These are phyloP conservation scores for Colletotrichum lupini DNA, from an alignment of 2,329 filamentous ascomycete species.

Conservation along the genomic window DNA sequence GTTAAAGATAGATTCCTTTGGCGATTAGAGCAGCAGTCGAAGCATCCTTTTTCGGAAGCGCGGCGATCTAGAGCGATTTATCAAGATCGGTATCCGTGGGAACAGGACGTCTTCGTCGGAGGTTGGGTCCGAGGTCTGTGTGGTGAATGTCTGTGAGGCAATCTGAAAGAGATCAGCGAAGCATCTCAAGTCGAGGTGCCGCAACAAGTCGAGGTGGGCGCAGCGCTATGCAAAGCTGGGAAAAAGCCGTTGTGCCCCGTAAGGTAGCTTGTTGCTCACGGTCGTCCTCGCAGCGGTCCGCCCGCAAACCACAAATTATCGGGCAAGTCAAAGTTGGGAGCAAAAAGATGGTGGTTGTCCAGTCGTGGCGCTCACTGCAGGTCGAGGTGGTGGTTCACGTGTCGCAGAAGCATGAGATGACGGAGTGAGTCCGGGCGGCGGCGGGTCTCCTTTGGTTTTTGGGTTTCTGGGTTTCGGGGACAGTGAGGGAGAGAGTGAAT, in stretches of 20 bases:
- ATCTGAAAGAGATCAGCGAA: constrained; percentile 19
- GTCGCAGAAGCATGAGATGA: constrained; percentile 29
- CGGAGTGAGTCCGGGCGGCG: constrained; percentile 25
- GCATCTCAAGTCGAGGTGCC: constrained; percentile 26
- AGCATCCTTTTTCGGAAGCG: background rate
- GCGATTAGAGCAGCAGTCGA: background rate
- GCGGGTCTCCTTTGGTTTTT: constrained; percentile 13
- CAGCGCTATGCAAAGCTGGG: constrained; percentile 4
- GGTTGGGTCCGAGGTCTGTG: constrained; percentile 27
- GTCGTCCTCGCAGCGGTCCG: constrained; percentile 13
- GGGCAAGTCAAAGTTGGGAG: constrained; percentile 9
- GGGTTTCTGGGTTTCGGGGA: background rate
- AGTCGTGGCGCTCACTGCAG: constrained; percentile 13
- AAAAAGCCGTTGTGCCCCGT: constrained; percentile 7
- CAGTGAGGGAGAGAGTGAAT: background rate
- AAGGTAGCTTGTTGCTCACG: background rate
- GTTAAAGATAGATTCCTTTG: background rate
- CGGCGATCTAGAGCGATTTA: background rate
- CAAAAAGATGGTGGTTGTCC: background rate
- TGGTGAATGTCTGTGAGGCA: constrained; percentile 30
- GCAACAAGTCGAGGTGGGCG: background rate
- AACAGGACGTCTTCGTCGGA: constrained; percentile 16
- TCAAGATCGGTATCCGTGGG: background rate
- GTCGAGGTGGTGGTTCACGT: constrained; percentile 27
- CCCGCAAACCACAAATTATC: background rate